phyloP scores from a whole-genome alignment of 1,284 basidiomycete genomes.

The Puccinia triticina region DNA sequence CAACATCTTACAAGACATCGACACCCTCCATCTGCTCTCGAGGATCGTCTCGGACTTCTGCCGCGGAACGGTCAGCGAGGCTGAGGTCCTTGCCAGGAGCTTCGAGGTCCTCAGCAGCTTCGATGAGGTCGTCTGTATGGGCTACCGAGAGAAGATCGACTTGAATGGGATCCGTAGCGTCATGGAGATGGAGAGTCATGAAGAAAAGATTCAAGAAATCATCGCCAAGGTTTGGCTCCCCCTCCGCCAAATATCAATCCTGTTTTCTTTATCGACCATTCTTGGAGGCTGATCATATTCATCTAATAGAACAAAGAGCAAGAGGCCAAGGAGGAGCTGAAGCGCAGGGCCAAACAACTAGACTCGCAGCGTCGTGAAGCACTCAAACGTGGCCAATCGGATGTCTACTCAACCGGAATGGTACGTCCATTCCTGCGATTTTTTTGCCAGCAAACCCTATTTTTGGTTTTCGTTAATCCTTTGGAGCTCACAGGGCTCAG shows the following conservation, averaged over 20 bases:
- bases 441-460: conserved; percentile 45
- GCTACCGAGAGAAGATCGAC: conserved; percentile 91
- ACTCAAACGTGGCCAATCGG: conserved; percentile 68
- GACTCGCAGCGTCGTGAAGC: conserved; percentile 97
- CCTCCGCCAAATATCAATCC: not conserved
- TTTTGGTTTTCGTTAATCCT: conserved; percentile 14
- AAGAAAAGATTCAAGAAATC: conserved; percentile 99
- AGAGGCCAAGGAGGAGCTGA: conserved; percentile 98
- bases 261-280: not conserved
- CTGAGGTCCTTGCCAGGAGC: conserved; percentile 85
- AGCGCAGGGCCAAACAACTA: conserved; percentile 94
- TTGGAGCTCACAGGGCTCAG: conserved; percentile 39
- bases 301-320: conserved; percentile 86
- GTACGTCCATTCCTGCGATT: conserved; percentile 40
- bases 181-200: conserved; percentile 98
- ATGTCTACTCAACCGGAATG: conserved; percentile 56
- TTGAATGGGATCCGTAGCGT: conserved; percentile 87
- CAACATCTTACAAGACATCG: conserved; percentile 97
- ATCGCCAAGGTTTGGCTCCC: conserved; percentile 76
- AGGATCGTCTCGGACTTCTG: conserved; percentile 87
- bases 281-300: not conserved
- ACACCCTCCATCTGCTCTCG: conserved; percentile 89
- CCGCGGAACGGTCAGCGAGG: conserved; percentile 76
- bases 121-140: conserved; percentile 92
- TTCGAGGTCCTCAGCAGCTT: conserved; percentile 95